Evolutionary conservation across 768 basidiomycete species (phyloP).

Genomic region (Cubamyces sp.): DNA sequence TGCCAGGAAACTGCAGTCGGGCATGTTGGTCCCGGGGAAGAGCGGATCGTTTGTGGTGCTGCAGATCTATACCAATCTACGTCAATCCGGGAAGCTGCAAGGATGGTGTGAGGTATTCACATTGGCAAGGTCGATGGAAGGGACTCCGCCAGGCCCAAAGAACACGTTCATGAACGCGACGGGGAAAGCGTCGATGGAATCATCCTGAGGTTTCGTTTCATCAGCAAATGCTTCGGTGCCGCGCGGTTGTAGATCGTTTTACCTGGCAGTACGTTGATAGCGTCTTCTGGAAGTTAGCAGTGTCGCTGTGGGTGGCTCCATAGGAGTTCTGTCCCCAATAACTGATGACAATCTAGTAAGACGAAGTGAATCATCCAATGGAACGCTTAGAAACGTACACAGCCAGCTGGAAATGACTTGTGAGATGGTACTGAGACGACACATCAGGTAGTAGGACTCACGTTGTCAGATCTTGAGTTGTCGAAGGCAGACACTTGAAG

Average conservation of each 20-base stretch:
- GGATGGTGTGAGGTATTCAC: conserved; percentile 36
- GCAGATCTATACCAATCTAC: conserved; percentile 53
- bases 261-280: conserved; percentile 59
- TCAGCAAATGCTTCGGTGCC: neutral
- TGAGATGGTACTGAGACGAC: too few species aligned
- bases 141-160: conserved; percentile 59
- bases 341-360: conserved; percentile 23
- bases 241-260: neutral
- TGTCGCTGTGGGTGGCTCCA: conserved; percentile 50
- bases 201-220: conserved; percentile 43
- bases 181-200: conserved; percentile 60
- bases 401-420: too few species aligned
- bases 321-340: conserved; percentile 67
- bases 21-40: conserved; percentile 64
- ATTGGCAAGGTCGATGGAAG: conserved; percentile 64
- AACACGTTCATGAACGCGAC: conserved; percentile 65
- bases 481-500: conserved; percentile 21
- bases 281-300: conserved; percentile 55
- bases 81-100: neutral
- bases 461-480: conserved; percentile 27
- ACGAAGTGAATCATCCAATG: too few species aligned
- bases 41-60: conserved; percentile 56
- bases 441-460: conserved; percentile 1
- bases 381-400: too few species aligned
- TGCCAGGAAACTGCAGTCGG: conserved; percentile 64